phyloP scores from a whole-genome alignment of 2,329 filamentous ascomycete species.

The Fusarium duplospermum region DNA sequence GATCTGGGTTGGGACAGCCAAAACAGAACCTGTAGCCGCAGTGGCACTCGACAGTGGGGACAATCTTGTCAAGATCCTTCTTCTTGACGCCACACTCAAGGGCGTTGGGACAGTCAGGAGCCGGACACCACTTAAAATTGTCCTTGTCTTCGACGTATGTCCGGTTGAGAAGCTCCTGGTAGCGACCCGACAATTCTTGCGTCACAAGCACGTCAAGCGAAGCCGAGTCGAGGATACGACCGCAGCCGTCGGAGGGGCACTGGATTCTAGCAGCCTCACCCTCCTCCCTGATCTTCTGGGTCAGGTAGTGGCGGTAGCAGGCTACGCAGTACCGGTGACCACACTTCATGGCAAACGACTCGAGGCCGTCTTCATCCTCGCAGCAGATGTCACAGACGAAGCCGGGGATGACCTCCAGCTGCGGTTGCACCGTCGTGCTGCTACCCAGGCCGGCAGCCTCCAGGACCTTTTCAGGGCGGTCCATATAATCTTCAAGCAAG shows the following conservation, averaged over 20 bases:
- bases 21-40: slow-evolving; percentile 95
- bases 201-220: slow-evolving; percentile 83
- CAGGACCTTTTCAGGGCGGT: slow-evolving; percentile 80
- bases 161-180: slow-evolving; percentile 86
- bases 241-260: slow-evolving; percentile 89
- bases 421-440: slow-evolving; percentile 70
- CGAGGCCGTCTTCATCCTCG: slow-evolving; percentile 81
- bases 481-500: slow-evolving; percentile 96
- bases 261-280: slow-evolving; percentile 95
- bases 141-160: slow-evolving; percentile 99
- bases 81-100: slow-evolving; percentile 89
- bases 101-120: slow-evolving; percentile 95
- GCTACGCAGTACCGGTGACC: slow-evolving; percentile 92
- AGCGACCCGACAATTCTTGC: slow-evolving; percentile 69
- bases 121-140: slow-evolving; percentile 95
- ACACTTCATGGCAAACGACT: slow-evolving; percentile 95
- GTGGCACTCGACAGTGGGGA: slow-evolving; percentile 88
- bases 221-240: slow-evolving; percentile 89
- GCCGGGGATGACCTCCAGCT: slow-evolving; percentile 76
- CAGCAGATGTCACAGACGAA: slow-evolving; percentile 97
- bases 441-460: slow-evolving; percentile 86
- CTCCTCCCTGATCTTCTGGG: slow-evolving; percentile 93
- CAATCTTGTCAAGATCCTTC: slow-evolving; percentile 84
- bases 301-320: slow-evolving; percentile 92
- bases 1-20: slow-evolving; percentile 88